Evolutionary conservation across 768 basidiomycete species (phyloP), one percentile per base, ranked within the genome.

Genomic region (Boletus rubropictus): DNA sequence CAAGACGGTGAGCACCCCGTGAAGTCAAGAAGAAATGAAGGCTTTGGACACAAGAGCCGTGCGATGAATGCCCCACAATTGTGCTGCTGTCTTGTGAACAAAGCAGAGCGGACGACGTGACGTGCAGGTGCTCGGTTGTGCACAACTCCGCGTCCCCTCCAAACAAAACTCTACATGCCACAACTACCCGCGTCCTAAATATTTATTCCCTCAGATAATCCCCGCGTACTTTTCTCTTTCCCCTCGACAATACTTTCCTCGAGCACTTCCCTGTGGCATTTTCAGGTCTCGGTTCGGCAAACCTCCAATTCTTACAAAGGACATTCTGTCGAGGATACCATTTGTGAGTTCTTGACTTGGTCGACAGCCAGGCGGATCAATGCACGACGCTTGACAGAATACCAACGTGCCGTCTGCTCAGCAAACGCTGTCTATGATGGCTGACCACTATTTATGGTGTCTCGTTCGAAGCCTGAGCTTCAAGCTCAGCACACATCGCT

Each of bases 91-190:
- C 42, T 29, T 22, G 29, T 32, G 39, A 42, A 35, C 41, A 7
- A 24, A 2, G 22, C 21, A 22, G 38, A 14, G 32, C 20, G 21
- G 34, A 22, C 7, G 17, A 29, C 21, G 0, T 7, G 28, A 31
- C 24, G 8, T 1, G 29, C 31, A 14, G 7, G 14, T 8, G 42
- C 24, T 47, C 29, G 56, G 44, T 49, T 21, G 17, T 48, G n/a
- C 28, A 32, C 57, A 57, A 58, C 56, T 58, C 56, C 53, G 57
- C 56, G 29, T 33, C 22, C 25, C 44, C 25, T 44, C 46, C 39
- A 46, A 48, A 45, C 28, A 51, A 44, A 48, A 43, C 36, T 39
- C 42, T 42, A 40, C 52, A 38, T 52, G 54, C 45, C 58, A 56
- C 48, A 45, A 37, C 20, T 18, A 2, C 46, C 42, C 40, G 46